These are phyloP conservation scores for Simmondsia chinensis DNA, from an alignment of 148 eudicot genomes.

Conservation along the genomic window DNA sequence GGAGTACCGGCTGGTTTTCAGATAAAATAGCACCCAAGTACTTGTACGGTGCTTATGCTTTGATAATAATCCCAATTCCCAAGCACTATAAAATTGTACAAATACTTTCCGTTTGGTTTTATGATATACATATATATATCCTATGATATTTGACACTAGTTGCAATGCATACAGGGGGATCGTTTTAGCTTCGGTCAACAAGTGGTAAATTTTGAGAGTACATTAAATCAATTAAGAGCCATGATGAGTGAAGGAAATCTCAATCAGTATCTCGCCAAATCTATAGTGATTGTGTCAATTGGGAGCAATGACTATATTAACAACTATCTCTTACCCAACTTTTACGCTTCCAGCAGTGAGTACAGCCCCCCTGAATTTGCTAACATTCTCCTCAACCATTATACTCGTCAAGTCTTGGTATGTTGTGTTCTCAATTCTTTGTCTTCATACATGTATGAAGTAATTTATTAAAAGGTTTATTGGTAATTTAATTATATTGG, in stretches of 20 bases:
- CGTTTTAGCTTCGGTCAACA: constrained; percentile 68
- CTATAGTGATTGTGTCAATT: constrained; percentile 54
- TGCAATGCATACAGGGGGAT: constrained; percentile 50
- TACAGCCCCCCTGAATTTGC: constrained; percentile 61
- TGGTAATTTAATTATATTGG: not conserved
- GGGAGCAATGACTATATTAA: constrained; percentile 95
- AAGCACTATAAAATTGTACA: not conserved
- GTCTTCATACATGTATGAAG: not conserved
- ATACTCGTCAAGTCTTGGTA: constrained; percentile 60
- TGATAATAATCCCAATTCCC: too few species aligned
- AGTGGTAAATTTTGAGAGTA: constrained; percentile 64
- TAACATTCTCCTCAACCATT: constrained; percentile 65
- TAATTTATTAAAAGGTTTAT: not conserved
- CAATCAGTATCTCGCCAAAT: constrained; percentile 38
- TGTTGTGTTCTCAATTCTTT: not conserved
- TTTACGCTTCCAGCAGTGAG: constrained; percentile 43
- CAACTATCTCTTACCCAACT: constrained; percentile 73
- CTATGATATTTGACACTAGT: not conserved
- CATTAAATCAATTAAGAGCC: constrained; percentile 42
- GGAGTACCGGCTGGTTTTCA: too few species aligned
- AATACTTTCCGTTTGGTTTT: not conserved
- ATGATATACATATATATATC: not conserved
- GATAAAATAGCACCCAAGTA: too few species aligned
- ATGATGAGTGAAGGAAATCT: constrained; percentile 30
- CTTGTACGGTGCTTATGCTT: too few species aligned